Evolutionary conservation across 352 stramenopile genomes (phyloP), one percentile per base, ranked within the genome.

Genomic region (Elongisporangium prolatum): DNA sequence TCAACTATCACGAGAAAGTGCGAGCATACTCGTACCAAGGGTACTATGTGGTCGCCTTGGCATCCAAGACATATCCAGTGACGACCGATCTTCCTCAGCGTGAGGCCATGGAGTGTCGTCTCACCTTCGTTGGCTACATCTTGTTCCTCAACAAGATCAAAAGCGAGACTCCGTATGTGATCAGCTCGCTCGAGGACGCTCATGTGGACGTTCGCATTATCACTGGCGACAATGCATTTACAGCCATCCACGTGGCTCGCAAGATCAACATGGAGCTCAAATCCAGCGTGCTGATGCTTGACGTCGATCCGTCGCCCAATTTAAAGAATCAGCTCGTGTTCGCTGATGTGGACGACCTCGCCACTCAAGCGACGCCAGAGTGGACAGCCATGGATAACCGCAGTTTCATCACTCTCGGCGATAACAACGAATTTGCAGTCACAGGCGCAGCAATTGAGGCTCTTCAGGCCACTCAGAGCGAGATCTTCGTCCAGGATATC

Each of bases 131-230:
- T 17, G 91, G 92, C 21, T 89, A 97, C 38, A 65, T 97, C 20
- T 73, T 96, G 7, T 98, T 97, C 67, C 63, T 88, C 18, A 98
- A 98, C 66, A 73, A 85, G 56, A 81, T 97, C 56, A 96, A 95
- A 59, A 64, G 80, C n/a, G 85, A 97, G 50, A 81, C 88, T 1
- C 71, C 74, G 17, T 83, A 82, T 50, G 90, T 97, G 0, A 86
- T 98, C 48, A 60, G 65, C 24, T 71, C 89, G 18, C 70, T 98
- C 1, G 69, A 89, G 16, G 74, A 84, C 52, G 88, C 84, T 24
- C 71, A 80, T 5, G 72, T 98, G 17, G 71, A 88, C 52, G 80
- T 90, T 40, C 81, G 77, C 16, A 97, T 98, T 51, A 86, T 97
- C 50, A 97, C 92, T 4, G 89, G 89, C 14, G 88, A 97, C 64